These are phyloP conservation scores for Claviceps sp. DNA, from an alignment of 2,329 filamentous ascomycete genomes.

Conservation along the genomic window DNA sequence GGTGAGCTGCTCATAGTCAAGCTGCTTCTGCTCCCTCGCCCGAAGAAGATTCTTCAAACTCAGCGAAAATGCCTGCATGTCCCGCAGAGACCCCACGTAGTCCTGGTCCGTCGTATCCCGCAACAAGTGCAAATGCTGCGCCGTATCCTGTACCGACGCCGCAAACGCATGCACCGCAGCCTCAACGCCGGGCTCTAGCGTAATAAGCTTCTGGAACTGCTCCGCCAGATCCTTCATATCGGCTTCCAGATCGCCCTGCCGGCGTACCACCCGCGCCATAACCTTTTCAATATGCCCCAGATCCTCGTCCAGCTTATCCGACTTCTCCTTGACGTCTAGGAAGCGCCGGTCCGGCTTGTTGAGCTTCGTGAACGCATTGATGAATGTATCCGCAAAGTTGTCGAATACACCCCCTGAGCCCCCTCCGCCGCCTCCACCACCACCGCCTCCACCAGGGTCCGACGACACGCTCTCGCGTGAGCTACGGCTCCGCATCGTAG, in stretches of 20 bases:
- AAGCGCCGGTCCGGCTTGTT: constrained; percentile 93
- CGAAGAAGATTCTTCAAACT: constrained; percentile 80
- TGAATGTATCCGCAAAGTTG: constrained; percentile 87
- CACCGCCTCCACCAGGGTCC: constrained; percentile 21
- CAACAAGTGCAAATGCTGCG: constrained; percentile 62
- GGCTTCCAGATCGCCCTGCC: constrained; percentile 74
- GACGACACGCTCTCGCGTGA: constrained; percentile 44
- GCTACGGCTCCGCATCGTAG: constrained; percentile 73
- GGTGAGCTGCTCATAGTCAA: constrained; percentile 90
- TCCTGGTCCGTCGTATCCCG: constrained; percentile 91
- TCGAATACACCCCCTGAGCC: constrained; percentile 68
- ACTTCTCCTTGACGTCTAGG: constrained; percentile 82
- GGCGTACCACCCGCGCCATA: constrained; percentile 76
- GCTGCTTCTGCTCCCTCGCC: constrained; percentile 90
- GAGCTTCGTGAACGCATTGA: constrained; percentile 94
- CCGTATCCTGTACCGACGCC: constrained; percentile 71
- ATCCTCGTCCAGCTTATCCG: constrained; percentile 89
- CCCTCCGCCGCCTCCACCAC: not conserved
- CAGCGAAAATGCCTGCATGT: constrained; percentile 92
- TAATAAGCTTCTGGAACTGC: constrained; percentile 88
- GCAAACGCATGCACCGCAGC: constrained; percentile 74
- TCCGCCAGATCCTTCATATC: constrained; percentile 84
- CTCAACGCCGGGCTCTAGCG: constrained; percentile 78
- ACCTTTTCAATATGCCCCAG: constrained; percentile 89
- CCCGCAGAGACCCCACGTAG: constrained; percentile 80